A percentile compares a stretch with the other conserved stretches of the same genome.
These are phyloP conservation scores for Ballota nigra DNA, from an alignment of 257 asterid genomes.

Conservation along the genomic window DNA sequence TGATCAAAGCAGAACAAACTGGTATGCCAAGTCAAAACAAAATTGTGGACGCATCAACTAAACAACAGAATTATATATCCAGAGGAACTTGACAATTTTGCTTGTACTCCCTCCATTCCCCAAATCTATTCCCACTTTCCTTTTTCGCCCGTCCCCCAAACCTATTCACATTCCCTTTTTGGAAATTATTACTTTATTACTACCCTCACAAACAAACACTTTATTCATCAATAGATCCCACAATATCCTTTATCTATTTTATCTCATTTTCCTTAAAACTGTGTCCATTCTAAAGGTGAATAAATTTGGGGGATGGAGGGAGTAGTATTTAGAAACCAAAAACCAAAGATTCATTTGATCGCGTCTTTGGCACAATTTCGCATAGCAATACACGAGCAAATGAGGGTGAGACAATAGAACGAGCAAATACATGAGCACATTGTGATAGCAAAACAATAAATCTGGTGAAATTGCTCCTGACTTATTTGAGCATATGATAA, in stretches of 20 bases:
- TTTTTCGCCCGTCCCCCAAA: no score
- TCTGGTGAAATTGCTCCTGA: neutral
- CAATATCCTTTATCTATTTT: no score
- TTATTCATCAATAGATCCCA: no score
- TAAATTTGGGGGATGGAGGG: no score
- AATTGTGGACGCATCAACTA: neutral
- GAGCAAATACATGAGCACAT: neutral
- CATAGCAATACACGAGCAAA: neutral
- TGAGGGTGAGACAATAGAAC: neutral
- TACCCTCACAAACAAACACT: no score
- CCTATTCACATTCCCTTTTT: no score
- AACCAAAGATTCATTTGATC: neutral
- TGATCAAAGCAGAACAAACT: neutral
- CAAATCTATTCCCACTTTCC: no score
- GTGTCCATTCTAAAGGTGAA: no score
- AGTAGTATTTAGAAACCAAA: no score
- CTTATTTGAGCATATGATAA: neutral
- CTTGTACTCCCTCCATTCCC: no score
- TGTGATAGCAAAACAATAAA: neutral
- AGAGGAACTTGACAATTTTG: neutral
- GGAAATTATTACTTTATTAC: no score
- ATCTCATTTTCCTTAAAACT: no score
- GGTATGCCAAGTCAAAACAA: neutral
- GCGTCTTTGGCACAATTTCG: neutral
- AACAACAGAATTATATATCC: conserved; percentile 3